These are phyloP conservation scores for Margaritispora aquatica DNA, from an alignment of 495 filamentous ascomycete genomes.

Conservation along the genomic window DNA sequence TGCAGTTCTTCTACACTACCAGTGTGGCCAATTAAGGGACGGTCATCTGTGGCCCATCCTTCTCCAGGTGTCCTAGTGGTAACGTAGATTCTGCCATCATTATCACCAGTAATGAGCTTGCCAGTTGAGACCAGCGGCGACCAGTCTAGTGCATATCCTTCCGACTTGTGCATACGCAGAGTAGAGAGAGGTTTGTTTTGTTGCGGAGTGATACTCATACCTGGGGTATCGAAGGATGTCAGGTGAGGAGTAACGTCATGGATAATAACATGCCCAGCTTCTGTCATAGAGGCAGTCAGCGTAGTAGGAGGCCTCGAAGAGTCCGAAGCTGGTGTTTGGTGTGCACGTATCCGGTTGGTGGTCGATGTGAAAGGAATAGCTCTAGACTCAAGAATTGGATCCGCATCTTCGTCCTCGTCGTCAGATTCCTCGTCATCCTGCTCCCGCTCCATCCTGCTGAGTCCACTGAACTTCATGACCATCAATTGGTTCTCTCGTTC, in stretches of 20 bases:
- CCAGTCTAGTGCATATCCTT: slow-evolving; percentile 96
- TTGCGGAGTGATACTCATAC: slow-evolving; percentile 67
- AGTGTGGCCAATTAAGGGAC: slow-evolving; percentile 74
- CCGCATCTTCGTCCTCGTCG: slow-evolving; percentile 67
- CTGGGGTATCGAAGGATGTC: slow-evolving; percentile 79
- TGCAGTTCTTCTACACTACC: slow-evolving; percentile 90
- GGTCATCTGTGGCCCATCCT: slow-evolving; percentile 75
- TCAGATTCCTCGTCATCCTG: slow-evolving; percentile 62
- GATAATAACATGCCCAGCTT: slow-evolving; percentile 80
- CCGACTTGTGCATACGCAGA: slow-evolving; percentile 82
- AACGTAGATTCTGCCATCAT: slow-evolving; percentile 78
- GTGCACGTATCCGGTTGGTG: slow-evolving; percentile 85
- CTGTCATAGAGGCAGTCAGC: slow-evolving; percentile 84
- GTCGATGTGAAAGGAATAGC: slow-evolving; percentile 77
- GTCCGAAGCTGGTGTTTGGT: slow-evolving; percentile 66
- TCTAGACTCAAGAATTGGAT: slow-evolving; percentile 91
- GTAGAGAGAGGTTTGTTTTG: slow-evolving; percentile 82
- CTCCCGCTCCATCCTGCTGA: slow-evolving; percentile 75
- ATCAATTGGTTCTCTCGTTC: slow-evolving; percentile 86
- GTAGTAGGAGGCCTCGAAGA: slow-evolving; percentile 67
- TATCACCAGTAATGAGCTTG: slow-evolving; percentile 88
- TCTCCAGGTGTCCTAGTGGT: slow-evolving; percentile 82
- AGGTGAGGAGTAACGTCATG: slow-evolving; percentile 90
- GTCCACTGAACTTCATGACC: slow-evolving; percentile 89
- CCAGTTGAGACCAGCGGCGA: slow-evolving; percentile 66